A percentile compares a stretch with the other conserved stretches of the same genome.
phyloP scores from a whole-genome alignment of 2,329 filamentous ascomycete species.

The Cercospora sp. region DNA sequence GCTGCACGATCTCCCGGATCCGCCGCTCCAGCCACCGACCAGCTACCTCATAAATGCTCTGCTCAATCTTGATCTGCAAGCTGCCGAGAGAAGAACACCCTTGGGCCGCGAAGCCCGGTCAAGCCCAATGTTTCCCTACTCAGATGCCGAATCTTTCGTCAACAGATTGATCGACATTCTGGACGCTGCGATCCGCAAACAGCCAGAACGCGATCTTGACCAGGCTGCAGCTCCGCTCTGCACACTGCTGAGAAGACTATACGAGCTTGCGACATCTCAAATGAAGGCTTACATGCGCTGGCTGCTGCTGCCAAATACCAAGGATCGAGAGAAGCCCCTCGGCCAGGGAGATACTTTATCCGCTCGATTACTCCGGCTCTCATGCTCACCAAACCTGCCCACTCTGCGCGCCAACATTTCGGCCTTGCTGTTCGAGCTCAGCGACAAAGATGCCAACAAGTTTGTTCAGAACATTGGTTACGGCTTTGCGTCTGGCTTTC shows the following conservation, averaged over 20 bases:
- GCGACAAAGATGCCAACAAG: conserved; percentile 71
- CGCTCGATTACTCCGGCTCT: conserved; percentile 73
- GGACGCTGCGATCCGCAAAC: conserved; percentile 62
- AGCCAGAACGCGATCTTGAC: conserved; percentile 71
- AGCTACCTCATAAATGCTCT: conserved; percentile 76
- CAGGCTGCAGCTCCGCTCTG: conserved; percentile 55
- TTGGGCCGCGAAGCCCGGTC: conserved; percentile 30
- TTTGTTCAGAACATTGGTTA: conserved; percentile 94
- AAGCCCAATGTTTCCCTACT: conserved; percentile 65
- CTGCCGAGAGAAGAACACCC: conserved; percentile 26
- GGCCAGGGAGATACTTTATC: conserved; percentile 73
- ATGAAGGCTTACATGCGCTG: conserved; percentile 64
- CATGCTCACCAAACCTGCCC: conserved; percentile 69
- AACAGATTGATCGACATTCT: conserved; percentile 70
- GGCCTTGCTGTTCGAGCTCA: conserved; percentile 81
- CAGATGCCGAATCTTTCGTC: conserved; percentile 59
- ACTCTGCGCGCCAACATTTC: conserved; percentile 74
- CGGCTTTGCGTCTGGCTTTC: conserved; percentile 86
- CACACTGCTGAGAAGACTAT: conserved; percentile 72
- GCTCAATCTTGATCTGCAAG: conserved; percentile 70
- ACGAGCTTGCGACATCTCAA: conserved; percentile 66
- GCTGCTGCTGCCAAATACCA: conserved; percentile 71
- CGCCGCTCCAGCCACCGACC: conserved; percentile 71
- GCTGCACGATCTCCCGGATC: conserved; percentile 59
- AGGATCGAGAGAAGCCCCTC: conserved; percentile 74